Conservation (phyloP, 148 eudicot species). For the Persicaria tinctoria region DNA sequence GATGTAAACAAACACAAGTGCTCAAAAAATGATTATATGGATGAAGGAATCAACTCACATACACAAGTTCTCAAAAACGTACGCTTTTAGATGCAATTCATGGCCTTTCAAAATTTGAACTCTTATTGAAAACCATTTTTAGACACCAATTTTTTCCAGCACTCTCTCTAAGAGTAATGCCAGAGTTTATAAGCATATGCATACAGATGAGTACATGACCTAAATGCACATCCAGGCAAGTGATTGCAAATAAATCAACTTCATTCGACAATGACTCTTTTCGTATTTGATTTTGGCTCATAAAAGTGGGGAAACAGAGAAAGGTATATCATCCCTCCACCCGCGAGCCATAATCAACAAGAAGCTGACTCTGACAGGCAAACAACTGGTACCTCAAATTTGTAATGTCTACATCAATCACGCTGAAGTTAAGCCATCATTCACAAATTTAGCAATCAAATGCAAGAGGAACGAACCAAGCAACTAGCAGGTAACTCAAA, state of each 20-base stretch:
- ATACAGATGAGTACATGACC: background rate
- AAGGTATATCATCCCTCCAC: background rate
- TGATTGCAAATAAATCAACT: background rate
- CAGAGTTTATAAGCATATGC: too few species aligned
- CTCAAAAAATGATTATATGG: too few species aligned
- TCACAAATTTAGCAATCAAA: background rate
- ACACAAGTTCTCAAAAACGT: background rate
- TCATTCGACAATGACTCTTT: background rate
- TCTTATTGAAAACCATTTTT: background rate
- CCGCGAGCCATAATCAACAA: background rate
- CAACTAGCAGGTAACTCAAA: background rate
- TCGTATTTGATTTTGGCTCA: background rate
- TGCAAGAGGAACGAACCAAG: background rate
- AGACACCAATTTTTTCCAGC: background rate
- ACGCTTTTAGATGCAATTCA: background rate
- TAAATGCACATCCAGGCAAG: background rate
- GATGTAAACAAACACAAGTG: too few species aligned
- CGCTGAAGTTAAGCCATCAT: background rate
- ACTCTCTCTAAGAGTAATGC: background rate
- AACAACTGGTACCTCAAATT: background rate
- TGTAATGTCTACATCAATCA: background rate
- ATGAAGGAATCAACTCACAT: too few species aligned
- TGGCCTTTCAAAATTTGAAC: background rate
- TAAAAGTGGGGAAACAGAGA: background rate
- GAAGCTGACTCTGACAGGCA: background rate